Percentiles rank a stretch among this genome's conserved stretches.
These are phyloP conservation scores for Emydomyces testavorans DNA, from an alignment of 2,329 filamentous ascomycete species.

Conservation along the genomic window DNA sequence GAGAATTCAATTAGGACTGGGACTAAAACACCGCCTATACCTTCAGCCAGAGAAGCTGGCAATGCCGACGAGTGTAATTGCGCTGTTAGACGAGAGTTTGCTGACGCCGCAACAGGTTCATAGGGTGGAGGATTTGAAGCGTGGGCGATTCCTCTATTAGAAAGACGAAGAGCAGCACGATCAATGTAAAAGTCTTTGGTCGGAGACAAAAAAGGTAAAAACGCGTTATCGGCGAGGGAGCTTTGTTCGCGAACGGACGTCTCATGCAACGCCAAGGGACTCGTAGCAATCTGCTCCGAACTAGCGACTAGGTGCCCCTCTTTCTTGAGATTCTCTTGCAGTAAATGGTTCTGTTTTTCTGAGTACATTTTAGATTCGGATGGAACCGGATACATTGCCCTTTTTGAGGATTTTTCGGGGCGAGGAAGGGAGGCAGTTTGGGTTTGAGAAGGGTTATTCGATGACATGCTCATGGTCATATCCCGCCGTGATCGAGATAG, in stretches of 20 bases:
- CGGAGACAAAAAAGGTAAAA: slow-evolving; percentile 15
- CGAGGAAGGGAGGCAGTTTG: background rate
- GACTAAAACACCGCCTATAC: slow-evolving; percentile 28
- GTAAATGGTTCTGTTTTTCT: background rate
- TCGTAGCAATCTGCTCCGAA: slow-evolving; percentile 13
- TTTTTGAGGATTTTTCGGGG: slow-evolving; percentile 18
- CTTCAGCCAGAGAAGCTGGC: slow-evolving; percentile 23
- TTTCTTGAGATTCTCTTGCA: background rate
- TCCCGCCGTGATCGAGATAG: slow-evolving; percentile 46
- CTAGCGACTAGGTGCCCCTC: background rate
- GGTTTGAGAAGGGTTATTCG: slow-evolving; percentile 19
- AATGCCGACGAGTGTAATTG: slow-evolving; percentile 31
- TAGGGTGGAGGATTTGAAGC: slow-evolving; percentile 34
- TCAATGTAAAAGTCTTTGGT: slow-evolving; percentile 31
- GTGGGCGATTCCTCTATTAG: slow-evolving; percentile 26
- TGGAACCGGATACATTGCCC: slow-evolving; percentile 17
- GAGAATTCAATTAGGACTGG: slow-evolving; percentile 35
- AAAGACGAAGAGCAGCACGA: slow-evolving; percentile 31
- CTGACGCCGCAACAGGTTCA: slow-evolving; percentile 32
- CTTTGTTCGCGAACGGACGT: slow-evolving; percentile 17
- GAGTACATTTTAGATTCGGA: background rate
- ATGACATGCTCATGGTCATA: slow-evolving; percentile 32
- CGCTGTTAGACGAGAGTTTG: slow-evolving; percentile 33
- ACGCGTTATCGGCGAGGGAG: slow-evolving; percentile 25
- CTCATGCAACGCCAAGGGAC: slow-evolving; percentile 6